These are phyloP conservation scores for Aspergillus incahuasiensis DNA, from an alignment of 495 filamentous ascomycete genomes.

Conservation along the genomic window DNA sequence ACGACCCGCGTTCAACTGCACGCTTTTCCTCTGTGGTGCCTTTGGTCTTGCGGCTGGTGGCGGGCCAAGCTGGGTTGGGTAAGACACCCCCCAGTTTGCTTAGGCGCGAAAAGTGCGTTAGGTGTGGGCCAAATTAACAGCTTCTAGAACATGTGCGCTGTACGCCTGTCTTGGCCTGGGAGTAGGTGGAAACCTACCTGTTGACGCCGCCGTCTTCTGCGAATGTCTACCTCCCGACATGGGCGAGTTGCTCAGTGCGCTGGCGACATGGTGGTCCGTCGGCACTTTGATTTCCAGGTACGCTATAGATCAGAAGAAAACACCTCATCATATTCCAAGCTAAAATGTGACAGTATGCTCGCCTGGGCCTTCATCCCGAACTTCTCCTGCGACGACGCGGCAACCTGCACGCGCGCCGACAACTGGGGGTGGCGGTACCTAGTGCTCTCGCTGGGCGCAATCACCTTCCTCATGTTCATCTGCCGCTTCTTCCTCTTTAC, in stretches of 20 bases:
- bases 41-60: conserved; percentile 54
- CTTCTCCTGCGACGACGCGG: conserved; percentile 35
- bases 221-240: conserved; percentile 54
- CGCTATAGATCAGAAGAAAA: too few relatives aligned
- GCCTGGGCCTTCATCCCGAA: conserved; percentile 56
- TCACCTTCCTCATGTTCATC: conserved; percentile 66
- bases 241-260: conserved; percentile 48
- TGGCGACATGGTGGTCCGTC: conserved; percentile 59
- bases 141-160: conserved; percentile 32
- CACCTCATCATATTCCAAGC: too few relatives aligned
- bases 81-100: conserved; percentile 1
- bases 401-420: conserved; percentile 47
- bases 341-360: conserved; percentile 24
- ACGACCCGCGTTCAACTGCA: conserved; percentile 55
- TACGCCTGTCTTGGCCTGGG: conserved; percentile 52
- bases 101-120: neutral
- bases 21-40: conserved; percentile 49
- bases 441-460: conserved; percentile 61
- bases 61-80: conserved; percentile 50
- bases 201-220: conserved; percentile 54
- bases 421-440: conserved; percentile 87
- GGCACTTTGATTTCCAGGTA: conserved; percentile 49
- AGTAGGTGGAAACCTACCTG: conserved; percentile 54
- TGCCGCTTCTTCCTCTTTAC: conserved; percentile 72
- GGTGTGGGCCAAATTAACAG: neutral